Percentiles rank a stretch among this genome's conserved stretches.
phyloP scores from a whole-genome alignment of 1,139 yeast species.

The Yamadazyma mexicana region DNA sequence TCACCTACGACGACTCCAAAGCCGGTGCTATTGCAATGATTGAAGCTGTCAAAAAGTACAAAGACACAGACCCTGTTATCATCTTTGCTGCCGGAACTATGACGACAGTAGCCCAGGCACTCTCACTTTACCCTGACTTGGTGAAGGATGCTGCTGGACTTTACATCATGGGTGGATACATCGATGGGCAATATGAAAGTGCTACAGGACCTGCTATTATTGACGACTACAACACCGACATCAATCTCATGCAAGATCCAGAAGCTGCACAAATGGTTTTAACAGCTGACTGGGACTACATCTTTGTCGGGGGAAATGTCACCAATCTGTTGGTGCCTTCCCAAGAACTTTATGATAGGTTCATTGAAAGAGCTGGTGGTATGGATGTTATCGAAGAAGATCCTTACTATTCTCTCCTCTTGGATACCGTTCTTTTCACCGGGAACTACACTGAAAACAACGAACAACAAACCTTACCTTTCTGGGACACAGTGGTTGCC shows the following conservation, averaged over 20 bases:
- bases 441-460: slow-evolving; percentile 30
- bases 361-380: slow-evolving; percentile 32
- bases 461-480: slow-evolving; percentile 29
- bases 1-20: slow-evolving; percentile 24
- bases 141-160: slow-evolving; percentile 38
- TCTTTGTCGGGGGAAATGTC: slow-evolving; percentile 40
- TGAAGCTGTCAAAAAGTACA: slow-evolving; percentile 32
- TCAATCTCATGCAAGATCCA: slow-evolving; percentile 43
- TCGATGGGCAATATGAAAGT: slow-evolving; percentile 37
- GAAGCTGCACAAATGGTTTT: slow-evolving; percentile 44
- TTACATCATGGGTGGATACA: slow-evolving; percentile 44
- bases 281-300: slow-evolving; percentile 36
- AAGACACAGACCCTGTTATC: slow-evolving; percentile 30
- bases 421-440: slow-evolving; percentile 22
- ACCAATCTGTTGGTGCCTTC: slow-evolving; percentile 39
- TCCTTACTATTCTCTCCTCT: slow-evolving; percentile 25
- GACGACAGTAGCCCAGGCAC: slow-evolving; percentile 45
- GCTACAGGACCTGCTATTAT: slow-evolving; percentile 26
- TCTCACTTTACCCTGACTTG: slow-evolving; percentile 35
- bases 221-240: slow-evolving; percentile 40
- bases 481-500: slow-evolving; percentile 41
- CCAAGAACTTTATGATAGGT: slow-evolving; percentile 32
- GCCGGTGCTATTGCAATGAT: slow-evolving; percentile 39
- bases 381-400: slow-evolving; percentile 20
- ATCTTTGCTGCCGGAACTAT: slow-evolving; percentile 40